These are phyloP conservation scores for Ganoderma lucidum DNA, from an alignment of 1,284 basidiomycete genomes.

Conservation along the genomic window DNA sequence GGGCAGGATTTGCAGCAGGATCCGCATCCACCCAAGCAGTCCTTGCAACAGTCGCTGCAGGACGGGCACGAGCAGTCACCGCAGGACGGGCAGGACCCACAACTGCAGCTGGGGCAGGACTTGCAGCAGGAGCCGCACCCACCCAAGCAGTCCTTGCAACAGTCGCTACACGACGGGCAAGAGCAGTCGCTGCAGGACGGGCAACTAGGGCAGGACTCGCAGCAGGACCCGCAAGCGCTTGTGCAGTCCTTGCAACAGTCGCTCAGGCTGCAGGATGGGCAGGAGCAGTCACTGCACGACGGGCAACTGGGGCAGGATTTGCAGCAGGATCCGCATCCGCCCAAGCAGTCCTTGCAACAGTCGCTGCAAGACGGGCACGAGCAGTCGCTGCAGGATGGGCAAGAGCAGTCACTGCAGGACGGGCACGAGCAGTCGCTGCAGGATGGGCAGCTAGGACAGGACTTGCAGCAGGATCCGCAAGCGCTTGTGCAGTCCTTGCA, in stretches of 20 bases:
- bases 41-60: neutral
- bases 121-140: neutral
- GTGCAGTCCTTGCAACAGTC: neutral
- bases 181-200: neutral
- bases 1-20: neutral
- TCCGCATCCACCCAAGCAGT: neutral
- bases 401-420: neutral
- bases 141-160: neutral
- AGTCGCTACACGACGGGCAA: neutral
- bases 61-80: neutral
- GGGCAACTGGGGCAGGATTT: neutral
- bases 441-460: neutral
- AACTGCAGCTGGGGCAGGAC: neutral
- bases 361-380: neutral
- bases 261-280: neutral
- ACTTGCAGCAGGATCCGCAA: no score
- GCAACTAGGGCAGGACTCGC: neutral
- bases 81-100: neutral
- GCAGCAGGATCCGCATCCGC: no score
- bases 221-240: neutral
- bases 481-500: no score
- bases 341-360: no score
- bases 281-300: neutral
- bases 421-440: neutral
- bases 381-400: neutral